Base-by-base conservation (phyloP, 2,329 filamentous ascomycete genomes). In the Neopestalotiopsis rosae region DNA sequence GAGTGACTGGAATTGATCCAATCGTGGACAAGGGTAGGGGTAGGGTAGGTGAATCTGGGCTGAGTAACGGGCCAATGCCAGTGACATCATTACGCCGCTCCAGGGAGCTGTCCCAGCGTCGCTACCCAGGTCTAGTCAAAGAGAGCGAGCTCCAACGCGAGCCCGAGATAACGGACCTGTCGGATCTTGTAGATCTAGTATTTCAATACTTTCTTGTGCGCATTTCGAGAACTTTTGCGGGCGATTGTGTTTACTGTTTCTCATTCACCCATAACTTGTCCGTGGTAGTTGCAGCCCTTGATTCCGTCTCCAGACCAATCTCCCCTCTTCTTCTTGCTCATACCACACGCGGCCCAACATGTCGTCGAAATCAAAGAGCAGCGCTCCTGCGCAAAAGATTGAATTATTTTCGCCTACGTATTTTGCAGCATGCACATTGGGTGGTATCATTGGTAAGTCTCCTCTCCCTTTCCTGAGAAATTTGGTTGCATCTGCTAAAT, bases 361-460 rank as follows among this genome's bases (percentile, higher is more conserved):
- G 68, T 65, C 68, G 24, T 62, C 34, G 20, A 45, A 57, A 56
- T 28, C 49, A 14, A 62, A 65, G 34, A 61, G 6, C 61, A 9
- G n/a, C 52, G 28, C 62, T n/a, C 66, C 65, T 5, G 42, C 57
- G n/a, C 34, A 61, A 4, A 57, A 52, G 30, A 69, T 69, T 28
- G 68, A 69, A 65, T 32, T 69, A 34, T 69, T 63, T 61, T 69
- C 68, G 62, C 68, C 68, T 1, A 65, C 61, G 5, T 69, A 69
- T 32, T 69, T 69, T 40, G 68, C 68, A 14, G 68, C 68, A n/a
- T 69, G 68, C 52, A 68, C 66, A 2, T 38, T 69, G n/a, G 68
- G 68, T 5, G 68, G 68, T 2, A 69, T 69, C 34, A 69, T 69
- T 57, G 68, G 68, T 69, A 67, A 10, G 68, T 38, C 20, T 30